Evolutionary conservation across 345 rosid species (phyloP), one percentile per base, ranked within the genome.

Genomic region (Eucalyptus pauciflora): DNA sequence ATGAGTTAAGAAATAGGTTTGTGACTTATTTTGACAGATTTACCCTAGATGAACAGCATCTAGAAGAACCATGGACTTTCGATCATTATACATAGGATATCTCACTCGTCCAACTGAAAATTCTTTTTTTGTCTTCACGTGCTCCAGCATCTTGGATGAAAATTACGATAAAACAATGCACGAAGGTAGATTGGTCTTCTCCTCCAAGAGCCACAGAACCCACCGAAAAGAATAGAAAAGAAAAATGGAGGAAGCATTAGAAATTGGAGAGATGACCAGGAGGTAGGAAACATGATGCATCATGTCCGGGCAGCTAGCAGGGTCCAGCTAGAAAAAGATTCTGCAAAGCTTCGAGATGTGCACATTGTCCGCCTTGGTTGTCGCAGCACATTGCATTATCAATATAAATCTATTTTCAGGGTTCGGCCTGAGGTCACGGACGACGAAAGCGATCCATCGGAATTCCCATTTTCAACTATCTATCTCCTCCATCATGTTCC

Each of bases 11-110:
- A 56, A 9, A 24, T 56, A 24, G 13, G 13, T 24, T 56, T 10
- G 1, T 56, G 29, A 56, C 62, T 0, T 56, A 56, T 24, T 56
- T 24, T 5, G 29, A 56, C 4, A 0, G 29, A 56, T 56, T 22
- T 56, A 56, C 31, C 33, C 16, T 1, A 29, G 31, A 62, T 29
- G 69, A 62, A 62, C 69, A 62, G 33, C 2, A 5, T 29, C 69
- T 27, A 27, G 31, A 60, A 25, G 67, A 60, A 24, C 64, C 64
- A 10, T 5, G 29, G 67, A 25, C 67, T 10, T 25, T 10, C n/a
- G n/a, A 58, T 58, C 14, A 58, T 58, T n/a, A 25, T 24, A 25
- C 64, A 24, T 58, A 12, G 67, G 13, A 27, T 5, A 60, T 60
- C 69, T 29, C 33, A 27, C 31, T 60, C 69, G 13, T 60, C 16